Percentiles rank a stretch among this genome's conserved stretches.
These are phyloP conservation scores for Phaeosphaeria sp. DNA, from an alignment of 2,329 filamentous ascomycete species.

Conservation along the genomic window DNA sequence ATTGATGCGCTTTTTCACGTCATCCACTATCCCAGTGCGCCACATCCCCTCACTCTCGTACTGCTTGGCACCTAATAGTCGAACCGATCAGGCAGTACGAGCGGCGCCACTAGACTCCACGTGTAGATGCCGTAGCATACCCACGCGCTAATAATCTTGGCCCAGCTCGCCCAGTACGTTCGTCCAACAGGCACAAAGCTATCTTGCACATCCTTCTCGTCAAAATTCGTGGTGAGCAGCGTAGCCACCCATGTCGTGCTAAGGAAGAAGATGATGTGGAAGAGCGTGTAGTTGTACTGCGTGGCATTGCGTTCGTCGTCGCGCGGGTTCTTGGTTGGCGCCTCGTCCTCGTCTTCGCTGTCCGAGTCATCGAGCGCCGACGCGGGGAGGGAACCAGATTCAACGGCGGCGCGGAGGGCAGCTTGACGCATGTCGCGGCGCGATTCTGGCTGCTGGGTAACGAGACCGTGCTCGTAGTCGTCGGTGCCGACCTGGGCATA, in stretches of 20 bases:
- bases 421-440: constrained; percentile 93
- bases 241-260: constrained; percentile 96
- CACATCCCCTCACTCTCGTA: background rate
- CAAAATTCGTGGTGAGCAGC: constrained; percentile 79
- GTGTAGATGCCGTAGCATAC: constrained; percentile 92
- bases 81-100: constrained; percentile 85
- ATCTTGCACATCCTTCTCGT: constrained; percentile 63
- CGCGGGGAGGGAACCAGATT: constrained; percentile 88
- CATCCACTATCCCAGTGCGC: background rate
- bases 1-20: background rate
- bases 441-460: constrained; percentile 80
- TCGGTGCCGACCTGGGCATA: constrained; percentile 71
- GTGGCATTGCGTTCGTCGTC: constrained; percentile 90
- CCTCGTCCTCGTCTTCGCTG: constrained; percentile 69
- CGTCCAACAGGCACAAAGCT: constrained; percentile 92
- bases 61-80: constrained; percentile 55
- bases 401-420: constrained; percentile 87
- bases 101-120: constrained; percentile 89
- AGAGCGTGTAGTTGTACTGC: constrained; percentile 95
- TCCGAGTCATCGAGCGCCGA: constrained; percentile 82
- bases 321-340: constrained; percentile 63
- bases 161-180: constrained; percentile 98
- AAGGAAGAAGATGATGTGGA: constrained; percentile 97
- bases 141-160: constrained; percentile 98
- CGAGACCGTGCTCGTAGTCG: constrained; percentile 79